Conservation (phyloP, 2,329 filamentous ascomycete species). For the Xylariaceae sp. region DNA sequence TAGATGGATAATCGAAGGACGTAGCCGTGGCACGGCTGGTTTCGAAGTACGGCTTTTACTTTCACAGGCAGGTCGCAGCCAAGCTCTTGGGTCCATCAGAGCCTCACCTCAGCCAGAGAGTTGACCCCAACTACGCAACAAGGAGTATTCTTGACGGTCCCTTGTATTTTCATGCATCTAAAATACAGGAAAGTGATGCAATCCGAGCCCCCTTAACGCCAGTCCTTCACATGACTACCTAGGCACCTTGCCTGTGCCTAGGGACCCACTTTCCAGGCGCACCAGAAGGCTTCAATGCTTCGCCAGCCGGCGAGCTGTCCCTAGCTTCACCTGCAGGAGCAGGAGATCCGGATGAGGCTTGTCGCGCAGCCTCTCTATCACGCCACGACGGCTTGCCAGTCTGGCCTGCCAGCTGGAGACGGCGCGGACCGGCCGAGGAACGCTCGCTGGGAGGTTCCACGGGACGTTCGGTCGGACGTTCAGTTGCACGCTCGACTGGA, state of each 20-base stretch:
- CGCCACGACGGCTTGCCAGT: slow-evolving; percentile 63
- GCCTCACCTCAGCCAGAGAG: background rate
- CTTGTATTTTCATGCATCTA: slow-evolving; percentile 18
- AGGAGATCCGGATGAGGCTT: slow-evolving; percentile 16
- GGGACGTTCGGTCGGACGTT: slow-evolving; percentile 2
- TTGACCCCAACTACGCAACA: background rate
- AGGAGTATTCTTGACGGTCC: background rate
- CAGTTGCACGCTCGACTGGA: too few species aligned
- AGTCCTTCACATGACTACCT: slow-evolving; percentile 22
- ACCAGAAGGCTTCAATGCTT: slow-evolving; percentile 45
- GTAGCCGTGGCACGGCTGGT: background rate
- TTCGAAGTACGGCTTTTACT: background rate
- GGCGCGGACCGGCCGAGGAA: slow-evolving; percentile 39
- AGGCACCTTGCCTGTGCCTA: slow-evolving; percentile 32
- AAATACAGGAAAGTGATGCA: slow-evolving; percentile 20
- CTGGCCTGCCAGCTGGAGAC: slow-evolving; percentile 52
- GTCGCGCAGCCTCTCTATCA: slow-evolving; percentile 56
- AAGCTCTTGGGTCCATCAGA: background rate
- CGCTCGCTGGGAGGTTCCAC: slow-evolving; percentile 22
- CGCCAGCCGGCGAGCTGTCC: slow-evolving; percentile 21
- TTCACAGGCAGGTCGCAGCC: background rate
- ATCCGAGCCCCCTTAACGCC: slow-evolving; percentile 21
- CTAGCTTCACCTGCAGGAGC: slow-evolving; percentile 1
- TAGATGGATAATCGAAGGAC: too few species aligned
- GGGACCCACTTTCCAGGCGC: slow-evolving; percentile 55